phyloP scores from a whole-genome alignment of 176 grass and related monocot genomes.

The Phyllostachys edulis region DNA sequence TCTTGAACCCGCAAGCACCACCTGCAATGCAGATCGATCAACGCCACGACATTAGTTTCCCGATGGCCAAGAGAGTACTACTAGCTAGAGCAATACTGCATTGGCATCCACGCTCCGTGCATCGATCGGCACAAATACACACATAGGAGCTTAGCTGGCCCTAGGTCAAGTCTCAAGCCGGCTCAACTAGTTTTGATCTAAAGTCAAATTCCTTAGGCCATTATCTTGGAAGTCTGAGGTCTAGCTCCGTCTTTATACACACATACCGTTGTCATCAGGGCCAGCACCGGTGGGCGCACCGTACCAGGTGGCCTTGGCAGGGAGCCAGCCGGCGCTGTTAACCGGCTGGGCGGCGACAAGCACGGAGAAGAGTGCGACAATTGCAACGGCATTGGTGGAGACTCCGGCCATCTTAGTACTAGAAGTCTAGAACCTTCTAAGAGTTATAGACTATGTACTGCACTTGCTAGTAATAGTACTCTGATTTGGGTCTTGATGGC shows the following conservation, averaged over 20 bases:
- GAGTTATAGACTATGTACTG: neutral
- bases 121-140: too few relatives aligned
- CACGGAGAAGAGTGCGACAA: slow-evolving; percentile 28
- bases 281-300: slow-evolving; percentile 58
- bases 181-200: too few relatives aligned
- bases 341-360: slow-evolving; percentile 12
- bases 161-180: too few relatives aligned
- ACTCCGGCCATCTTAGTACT: slow-evolving; percentile 2
- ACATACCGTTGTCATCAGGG: slow-evolving; percentile 46
- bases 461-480: neutral
- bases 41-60: neutral
- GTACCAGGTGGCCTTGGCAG: slow-evolving; percentile 68
- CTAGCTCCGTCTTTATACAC: too few relatives aligned
- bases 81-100: too few relatives aligned
- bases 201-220: too few relatives aligned
- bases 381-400: neutral
- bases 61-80: too few relatives aligned
- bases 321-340: slow-evolving; percentile 24
- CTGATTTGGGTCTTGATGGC: slow-evolving; percentile 8
- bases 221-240: too few relatives aligned
- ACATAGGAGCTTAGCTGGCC: too few relatives aligned
- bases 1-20: slow-evolving; percentile 62
- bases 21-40: slow-evolving; percentile 30
- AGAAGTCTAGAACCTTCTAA: too few relatives aligned
- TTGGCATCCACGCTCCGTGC: too few relatives aligned